Evolutionary conservation across 768 basidiomycete species (phyloP).

Genomic region (Tricholoma flavovirens): DNA sequence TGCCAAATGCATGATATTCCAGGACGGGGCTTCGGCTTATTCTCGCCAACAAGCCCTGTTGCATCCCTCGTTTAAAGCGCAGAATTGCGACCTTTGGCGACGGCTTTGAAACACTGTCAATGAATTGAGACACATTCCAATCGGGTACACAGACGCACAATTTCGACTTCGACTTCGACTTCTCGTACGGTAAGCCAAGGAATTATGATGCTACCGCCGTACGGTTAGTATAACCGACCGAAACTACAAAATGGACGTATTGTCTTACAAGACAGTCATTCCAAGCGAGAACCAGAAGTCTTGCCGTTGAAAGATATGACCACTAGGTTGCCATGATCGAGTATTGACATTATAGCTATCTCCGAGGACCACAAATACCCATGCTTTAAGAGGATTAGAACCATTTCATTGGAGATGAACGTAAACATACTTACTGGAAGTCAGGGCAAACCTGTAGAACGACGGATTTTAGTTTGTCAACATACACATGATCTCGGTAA

Average conservation of each 20-base stretch:
- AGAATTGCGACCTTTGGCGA: constrained; percentile 75
- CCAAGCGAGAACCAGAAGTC: constrained; percentile 73
- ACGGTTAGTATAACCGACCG: constrained; percentile 1
- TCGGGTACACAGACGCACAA: constrained; percentile 39
- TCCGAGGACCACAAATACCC: neutral
- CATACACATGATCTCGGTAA: constrained; percentile 34
- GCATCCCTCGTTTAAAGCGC: constrained; percentile 79
- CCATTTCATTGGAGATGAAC: neutral
- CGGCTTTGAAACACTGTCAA: constrained; percentile 40
- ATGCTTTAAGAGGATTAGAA: neutral
- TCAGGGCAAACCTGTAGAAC: neutral
- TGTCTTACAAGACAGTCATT: constrained; percentile 66
- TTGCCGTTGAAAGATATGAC: constrained; percentile 58
- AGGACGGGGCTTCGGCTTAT: constrained; percentile 67
- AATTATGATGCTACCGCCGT: constrained; percentile 47
- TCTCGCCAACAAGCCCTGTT: constrained; percentile 71
- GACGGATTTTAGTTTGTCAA: neutral
- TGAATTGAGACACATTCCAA: constrained; percentile 3
- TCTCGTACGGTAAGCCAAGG: constrained; percentile 75
- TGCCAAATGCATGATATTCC: constrained; percentile 83
- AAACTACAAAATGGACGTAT: neutral
- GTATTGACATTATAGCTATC: constrained; percentile 52
- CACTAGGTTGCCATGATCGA: constrained; percentile 51
- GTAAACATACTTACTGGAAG: neutral
- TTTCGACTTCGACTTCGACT: constrained; percentile 68